These are phyloP conservation scores for Citrullus colocynthis DNA, from an alignment of 306 rosid species.

Conservation along the genomic window DNA sequence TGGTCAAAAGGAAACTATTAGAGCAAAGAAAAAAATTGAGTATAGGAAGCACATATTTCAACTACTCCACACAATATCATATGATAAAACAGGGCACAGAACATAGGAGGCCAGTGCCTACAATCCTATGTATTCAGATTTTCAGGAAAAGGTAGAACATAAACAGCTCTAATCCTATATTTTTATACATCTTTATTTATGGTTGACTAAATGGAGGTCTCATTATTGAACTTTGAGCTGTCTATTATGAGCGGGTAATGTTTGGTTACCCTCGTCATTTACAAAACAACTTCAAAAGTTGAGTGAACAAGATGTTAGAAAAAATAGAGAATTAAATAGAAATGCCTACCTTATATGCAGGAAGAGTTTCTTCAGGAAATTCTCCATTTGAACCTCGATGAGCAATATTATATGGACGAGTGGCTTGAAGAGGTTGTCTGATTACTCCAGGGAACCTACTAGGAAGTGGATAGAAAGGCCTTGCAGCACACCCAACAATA, in stretches of 20 bases:
- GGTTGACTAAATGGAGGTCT: background rate
- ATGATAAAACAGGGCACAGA: background rate
- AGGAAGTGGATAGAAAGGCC: constrained; percentile 65
- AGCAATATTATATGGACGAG: constrained; percentile 65
- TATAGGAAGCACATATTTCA: background rate
- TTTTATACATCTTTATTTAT: background rate
- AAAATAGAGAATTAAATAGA: background rate
- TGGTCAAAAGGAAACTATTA: background rate
- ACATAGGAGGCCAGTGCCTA: background rate
- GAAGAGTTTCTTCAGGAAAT: constrained; percentile 77
- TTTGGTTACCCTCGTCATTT: background rate
- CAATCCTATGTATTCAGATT: background rate
- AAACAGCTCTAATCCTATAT: background rate
- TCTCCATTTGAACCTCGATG: constrained; percentile 97
- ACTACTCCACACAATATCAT: background rate
- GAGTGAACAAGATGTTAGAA: background rate
- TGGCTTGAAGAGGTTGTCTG: constrained; percentile 52
- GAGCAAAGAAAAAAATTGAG: background rate
- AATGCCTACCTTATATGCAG: constrained; percentile 52
- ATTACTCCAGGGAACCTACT: constrained; percentile 18
- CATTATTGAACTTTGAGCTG: background rate
- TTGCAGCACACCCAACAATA: constrained; percentile 41
- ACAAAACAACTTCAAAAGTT: background rate
- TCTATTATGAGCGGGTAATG: background rate
- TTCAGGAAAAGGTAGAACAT: background rate